phyloP scores from a whole-genome alignment of 2,329 filamentous ascomycete genomes.

The Eurotiales sp. region DNA sequence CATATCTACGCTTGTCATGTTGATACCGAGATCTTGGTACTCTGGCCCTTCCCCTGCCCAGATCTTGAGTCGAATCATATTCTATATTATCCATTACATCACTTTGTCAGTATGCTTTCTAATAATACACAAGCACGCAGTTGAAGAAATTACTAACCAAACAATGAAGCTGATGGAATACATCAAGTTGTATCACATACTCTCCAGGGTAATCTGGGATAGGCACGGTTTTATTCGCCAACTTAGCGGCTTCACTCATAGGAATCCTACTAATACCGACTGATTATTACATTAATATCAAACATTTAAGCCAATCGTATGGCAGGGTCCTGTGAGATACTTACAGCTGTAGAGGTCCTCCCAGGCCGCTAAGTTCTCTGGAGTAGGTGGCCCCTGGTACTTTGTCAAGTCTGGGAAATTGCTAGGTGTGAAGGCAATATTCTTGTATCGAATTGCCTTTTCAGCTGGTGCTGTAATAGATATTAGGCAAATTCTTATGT shows the following conservation, averaged over 20 bases:
- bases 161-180: slow-evolving; percentile 11
- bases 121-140: too few species aligned
- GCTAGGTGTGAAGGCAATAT: slow-evolving; percentile 1
- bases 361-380: slow-evolving; percentile 3
- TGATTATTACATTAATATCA: too few species aligned
- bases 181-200: slow-evolving; percentile 16
- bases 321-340: too few species aligned
- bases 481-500: too few species aligned
- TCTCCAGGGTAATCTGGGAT: slow-evolving; percentile 10
- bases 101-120: neutral
- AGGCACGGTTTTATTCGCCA: slow-evolving; percentile 14
- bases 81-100: neutral
- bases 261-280: slow-evolving; percentile 4
- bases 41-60: slow-evolving; percentile 3
- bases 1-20: neutral
- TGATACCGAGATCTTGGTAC: neutral
- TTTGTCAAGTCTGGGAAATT: neutral
- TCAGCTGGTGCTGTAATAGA: slow-evolving; percentile 4
- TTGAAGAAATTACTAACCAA: neutral
- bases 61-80: slow-evolving; percentile 2
- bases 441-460: neutral
- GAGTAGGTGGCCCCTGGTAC: slow-evolving; percentile 3
- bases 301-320: too few species aligned
- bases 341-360: slow-evolving; percentile 5
- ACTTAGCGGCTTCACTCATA: slow-evolving; percentile 22